These are phyloP conservation scores for Apiospora hydei DNA, from an alignment of 2,329 filamentous ascomycete genomes.

Conservation along the genomic window DNA sequence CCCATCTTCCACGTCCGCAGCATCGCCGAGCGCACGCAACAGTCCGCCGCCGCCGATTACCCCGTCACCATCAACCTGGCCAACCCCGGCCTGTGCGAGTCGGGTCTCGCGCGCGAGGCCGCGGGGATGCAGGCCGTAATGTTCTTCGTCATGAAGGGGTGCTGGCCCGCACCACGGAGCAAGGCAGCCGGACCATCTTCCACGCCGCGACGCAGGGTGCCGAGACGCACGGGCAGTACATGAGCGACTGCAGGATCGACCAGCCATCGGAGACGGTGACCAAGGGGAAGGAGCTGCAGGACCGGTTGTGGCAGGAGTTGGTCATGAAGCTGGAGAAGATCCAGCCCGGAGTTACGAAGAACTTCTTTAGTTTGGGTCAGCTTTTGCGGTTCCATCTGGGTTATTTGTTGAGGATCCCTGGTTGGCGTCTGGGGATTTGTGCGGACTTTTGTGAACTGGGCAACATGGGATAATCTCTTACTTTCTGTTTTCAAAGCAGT, in stretches of 20 bases:
- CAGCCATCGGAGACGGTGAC: constrained; percentile 25
- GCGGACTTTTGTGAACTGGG: too few relatives aligned
- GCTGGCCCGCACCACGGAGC: constrained; percentile 29
- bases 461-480: too few relatives aligned
- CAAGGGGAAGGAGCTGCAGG: background rate
- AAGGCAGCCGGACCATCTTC: constrained; percentile 29
- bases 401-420: background rate
- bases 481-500: too few relatives aligned
- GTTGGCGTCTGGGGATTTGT: background rate
- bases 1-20: constrained; percentile 28
- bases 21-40: constrained; percentile 21
- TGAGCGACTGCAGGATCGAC: constrained; percentile 30
- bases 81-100: constrained; percentile 29
- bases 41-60: constrained; percentile 25
- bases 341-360: background rate
- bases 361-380: background rate
- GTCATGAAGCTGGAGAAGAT: background rate
- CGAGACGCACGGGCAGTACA: constrained; percentile 31
- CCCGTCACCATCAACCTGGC: constrained; percentile 25
- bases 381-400: too few relatives aligned
- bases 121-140: constrained; percentile 9
- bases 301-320: constrained; percentile 1
- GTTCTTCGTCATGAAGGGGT: constrained; percentile 21
- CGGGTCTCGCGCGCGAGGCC: constrained; percentile 29
- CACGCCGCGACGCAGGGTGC: constrained; percentile 29